Base-by-base conservation (phyloP, 225 moss, liverwort and hornwort genomes). In the Neckera pumila region DNA sequence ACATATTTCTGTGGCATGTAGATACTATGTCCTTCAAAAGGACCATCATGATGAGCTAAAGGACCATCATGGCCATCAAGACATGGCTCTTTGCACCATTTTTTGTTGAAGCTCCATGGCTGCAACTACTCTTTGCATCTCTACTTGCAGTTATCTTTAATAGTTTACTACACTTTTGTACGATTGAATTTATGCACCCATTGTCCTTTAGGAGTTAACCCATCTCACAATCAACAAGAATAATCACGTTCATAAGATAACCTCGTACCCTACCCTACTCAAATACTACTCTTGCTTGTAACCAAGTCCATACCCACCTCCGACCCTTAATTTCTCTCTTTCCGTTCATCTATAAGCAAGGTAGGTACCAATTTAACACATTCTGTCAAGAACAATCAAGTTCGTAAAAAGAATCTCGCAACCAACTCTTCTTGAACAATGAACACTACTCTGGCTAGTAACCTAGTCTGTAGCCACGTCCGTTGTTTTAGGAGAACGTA, bases 151-250 rank as follows among this genome's bases (percentile, higher is more conserved):
- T 13, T 31, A 6, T 28, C 43, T 72, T 72, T 17, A 27, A 28
- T 31, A 75, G 2, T 72, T 6, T 72, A 72, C 11, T 20, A 20
- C 11, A 20, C 1, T 36, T 36, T 51, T 4, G 8, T 49, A 51
- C 4, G 0, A 8, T 21, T 33, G 4, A 51, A 7, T 17, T 47
- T 49, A 27, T 51, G 4, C 1, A 4, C 20, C 12, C 33, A 4
- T 0, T 3, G 1, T 34, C 53, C 3, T 22, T 22, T 34, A 51
- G 0, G 13, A 34, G 3, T 20, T 12, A 34, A 51, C 1, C 5
- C 9, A 76, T 53, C 23, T 54, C 13, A 36, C 9, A 23, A 36
- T 76, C 0, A 0, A 54, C 14, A 22, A 54, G 23, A 36, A 76
- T 14, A 54, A 53, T 53, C 34, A 76, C 9, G 36, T 76, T 76